A percentile compares a stretch with the other conserved stretches of the same genome.
phyloP scores from a whole-genome alignment of 441 rosid species.

The Adansonia rubrostipa region DNA sequence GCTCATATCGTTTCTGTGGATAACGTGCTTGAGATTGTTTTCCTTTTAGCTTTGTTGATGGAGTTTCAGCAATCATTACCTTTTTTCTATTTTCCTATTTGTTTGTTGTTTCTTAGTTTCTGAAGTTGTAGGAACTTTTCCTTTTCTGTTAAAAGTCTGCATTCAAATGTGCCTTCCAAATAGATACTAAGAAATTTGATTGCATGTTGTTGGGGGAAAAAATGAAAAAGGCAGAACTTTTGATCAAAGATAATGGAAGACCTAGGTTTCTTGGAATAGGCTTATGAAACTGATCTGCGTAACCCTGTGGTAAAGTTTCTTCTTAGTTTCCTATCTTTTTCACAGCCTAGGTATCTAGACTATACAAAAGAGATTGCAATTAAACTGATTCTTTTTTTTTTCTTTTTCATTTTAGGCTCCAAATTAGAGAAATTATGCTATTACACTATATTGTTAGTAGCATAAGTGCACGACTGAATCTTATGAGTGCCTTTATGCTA shows the following conservation, averaged over 20 bases:
- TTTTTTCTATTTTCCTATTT: neutral
- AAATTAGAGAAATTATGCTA: slow-evolving; percentile 7
- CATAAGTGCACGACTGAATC: neutral
- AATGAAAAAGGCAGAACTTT: neutral
- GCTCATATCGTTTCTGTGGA: neutral
- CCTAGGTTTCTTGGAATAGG: neutral
- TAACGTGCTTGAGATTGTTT: neutral
- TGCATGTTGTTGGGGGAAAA: neutral
- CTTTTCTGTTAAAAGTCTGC: neutral
- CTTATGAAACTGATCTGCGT: neutral
- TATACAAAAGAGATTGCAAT: neutral
- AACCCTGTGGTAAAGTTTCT: neutral
- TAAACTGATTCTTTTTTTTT: neutral
- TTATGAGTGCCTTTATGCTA: neutral
- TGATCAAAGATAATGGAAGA: slow-evolving; percentile 11
- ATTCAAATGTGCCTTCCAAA: neutral
- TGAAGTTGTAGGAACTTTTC: neutral
- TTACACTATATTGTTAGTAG: neutral
- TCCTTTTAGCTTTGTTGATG: neutral
- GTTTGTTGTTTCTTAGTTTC: slow-evolving; percentile 14
- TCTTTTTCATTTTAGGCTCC: neutral
- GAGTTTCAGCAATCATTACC: neutral
- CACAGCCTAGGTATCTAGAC: neutral
- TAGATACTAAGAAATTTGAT: neutral
- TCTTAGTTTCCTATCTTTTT: neutral